Evolutionary conservation across 768 basidiomycete species (phyloP).

Genomic region (Mycena galericulata): DNA sequence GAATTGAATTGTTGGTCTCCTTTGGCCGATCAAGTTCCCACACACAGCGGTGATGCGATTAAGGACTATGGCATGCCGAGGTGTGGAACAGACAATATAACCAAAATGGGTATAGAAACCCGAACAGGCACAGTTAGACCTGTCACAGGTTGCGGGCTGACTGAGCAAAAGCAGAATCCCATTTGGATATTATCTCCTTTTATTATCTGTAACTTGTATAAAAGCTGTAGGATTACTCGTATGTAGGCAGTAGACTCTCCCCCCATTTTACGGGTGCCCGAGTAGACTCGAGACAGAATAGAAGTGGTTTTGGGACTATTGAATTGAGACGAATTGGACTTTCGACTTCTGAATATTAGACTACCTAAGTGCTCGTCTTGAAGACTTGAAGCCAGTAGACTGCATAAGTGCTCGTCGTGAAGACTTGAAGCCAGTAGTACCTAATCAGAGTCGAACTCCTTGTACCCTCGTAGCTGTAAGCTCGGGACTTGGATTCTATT

Average conservation of each 20-base stretch:
- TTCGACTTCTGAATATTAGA: background rate
- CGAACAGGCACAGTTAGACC: background rate
- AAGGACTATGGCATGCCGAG: background rate
- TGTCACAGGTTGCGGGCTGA: background rate
- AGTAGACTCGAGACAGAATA: background rate
- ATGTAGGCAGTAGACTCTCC: conserved; percentile 3
- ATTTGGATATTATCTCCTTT: conserved; percentile 2
- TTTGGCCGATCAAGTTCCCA: background rate
- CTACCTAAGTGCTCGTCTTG: no score
- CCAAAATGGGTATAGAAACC: conserved; percentile 3
- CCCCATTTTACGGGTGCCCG: background rate
- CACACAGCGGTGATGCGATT: background rate
- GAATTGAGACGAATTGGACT: background rate
- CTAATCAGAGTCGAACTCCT: background rate
- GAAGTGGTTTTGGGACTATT: background rate
- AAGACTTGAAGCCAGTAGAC: no score
- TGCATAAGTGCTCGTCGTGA: background rate
- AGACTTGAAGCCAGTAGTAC: no score
- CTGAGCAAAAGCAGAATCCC: background rate
- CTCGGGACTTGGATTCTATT: background rate
- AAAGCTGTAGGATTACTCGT: background rate
- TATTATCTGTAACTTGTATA: conserved; percentile 4
- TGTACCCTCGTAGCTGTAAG: background rate
- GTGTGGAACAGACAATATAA: background rate
- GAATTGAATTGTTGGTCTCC: background rate